Percentiles rank a stretch among this genome's conserved stretches.
These are phyloP conservation scores for Xylaria intraflava DNA, from an alignment of 495 filamentous ascomycete species.

Conservation along the genomic window DNA sequence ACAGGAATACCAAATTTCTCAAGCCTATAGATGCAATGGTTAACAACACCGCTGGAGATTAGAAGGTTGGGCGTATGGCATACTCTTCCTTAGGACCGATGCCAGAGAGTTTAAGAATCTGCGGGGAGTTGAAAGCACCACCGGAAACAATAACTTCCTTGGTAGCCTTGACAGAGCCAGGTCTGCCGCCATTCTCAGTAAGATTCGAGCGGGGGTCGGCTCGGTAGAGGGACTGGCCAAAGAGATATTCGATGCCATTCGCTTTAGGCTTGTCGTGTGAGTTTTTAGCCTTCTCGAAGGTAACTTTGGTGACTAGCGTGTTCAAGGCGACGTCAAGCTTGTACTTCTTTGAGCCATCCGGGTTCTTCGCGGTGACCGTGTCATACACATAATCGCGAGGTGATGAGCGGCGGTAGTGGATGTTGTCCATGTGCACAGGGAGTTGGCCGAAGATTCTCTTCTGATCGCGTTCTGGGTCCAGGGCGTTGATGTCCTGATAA, in stretches of 20 bases:
- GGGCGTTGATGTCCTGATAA: conserved; percentile 48
- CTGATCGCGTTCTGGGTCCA: conserved; percentile 22
- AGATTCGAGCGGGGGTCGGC: conserved; percentile 42
- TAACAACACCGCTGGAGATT: no score
- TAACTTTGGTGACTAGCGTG: conserved; percentile 54
- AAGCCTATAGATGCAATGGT: no score
- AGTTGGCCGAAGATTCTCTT: conserved; percentile 37
- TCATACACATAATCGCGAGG: conserved; percentile 49
- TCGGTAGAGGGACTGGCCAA: conserved; percentile 52
- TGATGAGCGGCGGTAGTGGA: conserved; percentile 40
- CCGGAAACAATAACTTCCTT: conserved; percentile 59
- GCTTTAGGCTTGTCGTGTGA: conserved; percentile 40
- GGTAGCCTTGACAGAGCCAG: conserved; percentile 42
- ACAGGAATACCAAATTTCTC: conserved; percentile 42
- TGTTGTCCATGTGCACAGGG: conserved; percentile 29
- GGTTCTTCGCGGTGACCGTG: conserved; percentile 43
- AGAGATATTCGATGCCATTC: conserved; percentile 57
- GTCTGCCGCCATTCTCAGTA: conserved; percentile 28
- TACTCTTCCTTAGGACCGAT: conserved; percentile 49
- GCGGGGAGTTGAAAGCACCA: conserved; percentile 56
- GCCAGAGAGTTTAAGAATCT: conserved; percentile 58
- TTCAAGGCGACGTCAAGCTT: conserved; percentile 52
- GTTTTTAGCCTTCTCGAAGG: conserved; percentile 49
- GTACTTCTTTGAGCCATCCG: conserved; percentile 49
- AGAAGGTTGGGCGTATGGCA: no score